These are phyloP conservation scores for Lepiota subincarnata DNA, from an alignment of 768 basidiomycete species.

Conservation along the genomic window DNA sequence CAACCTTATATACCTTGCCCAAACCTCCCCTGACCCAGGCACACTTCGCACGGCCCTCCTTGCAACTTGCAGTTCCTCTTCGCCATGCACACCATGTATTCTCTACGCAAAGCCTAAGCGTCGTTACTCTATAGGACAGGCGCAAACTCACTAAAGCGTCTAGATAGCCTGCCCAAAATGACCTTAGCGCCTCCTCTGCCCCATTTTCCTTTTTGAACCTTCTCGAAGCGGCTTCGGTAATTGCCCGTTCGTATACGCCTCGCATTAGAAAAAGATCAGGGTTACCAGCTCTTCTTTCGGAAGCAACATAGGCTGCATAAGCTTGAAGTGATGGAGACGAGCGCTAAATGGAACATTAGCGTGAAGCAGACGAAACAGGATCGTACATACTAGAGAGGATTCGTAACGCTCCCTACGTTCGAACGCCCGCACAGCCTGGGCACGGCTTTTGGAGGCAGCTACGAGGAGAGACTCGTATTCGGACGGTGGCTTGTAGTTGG, in stretches of 20 bases:
- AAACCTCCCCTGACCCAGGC: conserved; percentile 72
- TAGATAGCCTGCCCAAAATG: conserved; percentile 73
- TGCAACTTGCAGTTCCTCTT: conserved; percentile 38
- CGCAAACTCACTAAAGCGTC: conserved; percentile 56
- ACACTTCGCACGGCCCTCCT: conserved; percentile 66
- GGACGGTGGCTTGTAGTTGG: conserved; percentile 64
- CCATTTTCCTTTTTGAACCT: conserved; percentile 49
- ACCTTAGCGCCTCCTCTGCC: conserved; percentile 53
- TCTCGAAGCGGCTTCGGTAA: conserved; percentile 63
- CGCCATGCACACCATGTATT: conserved; percentile 38
- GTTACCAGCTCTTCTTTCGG: conserved; percentile 57
- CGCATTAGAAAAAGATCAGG: conserved; percentile 56
- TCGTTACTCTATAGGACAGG: background rate
- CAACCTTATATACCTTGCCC: conserved; percentile 73
- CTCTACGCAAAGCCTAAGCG: conserved; percentile 30
- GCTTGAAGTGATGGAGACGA: conserved; percentile 50
- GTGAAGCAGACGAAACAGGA: background rate
- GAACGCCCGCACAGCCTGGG: conserved; percentile 54
- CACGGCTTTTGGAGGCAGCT: conserved; percentile 68
- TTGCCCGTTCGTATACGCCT: conserved; percentile 68
- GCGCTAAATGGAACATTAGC: background rate
- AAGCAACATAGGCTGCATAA: conserved; percentile 58
- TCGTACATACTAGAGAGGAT: conserved; percentile 46
- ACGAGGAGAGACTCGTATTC: conserved; percentile 79
- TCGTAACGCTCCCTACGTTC: conserved; percentile 64